Conservation (phyloP, 2,329 filamentous ascomycete genomes). For the Rutstroemia sp. region DNA sequence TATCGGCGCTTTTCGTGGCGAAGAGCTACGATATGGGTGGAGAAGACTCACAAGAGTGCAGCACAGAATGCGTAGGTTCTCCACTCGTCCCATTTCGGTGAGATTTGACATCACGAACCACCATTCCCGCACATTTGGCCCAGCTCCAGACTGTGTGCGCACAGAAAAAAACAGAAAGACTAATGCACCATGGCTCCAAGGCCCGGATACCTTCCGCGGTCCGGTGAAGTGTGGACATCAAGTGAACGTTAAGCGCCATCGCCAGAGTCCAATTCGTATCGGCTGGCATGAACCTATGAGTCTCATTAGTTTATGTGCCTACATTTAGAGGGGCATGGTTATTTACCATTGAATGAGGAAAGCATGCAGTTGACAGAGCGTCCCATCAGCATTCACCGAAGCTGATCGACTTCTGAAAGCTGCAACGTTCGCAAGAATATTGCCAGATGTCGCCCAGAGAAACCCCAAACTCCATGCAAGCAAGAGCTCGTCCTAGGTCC, state of each 20-base stretch:
- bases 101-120: too few species aligned
- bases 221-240: slow-evolving; percentile 73
- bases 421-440: slow-evolving; percentile 69
- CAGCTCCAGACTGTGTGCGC: too few species aligned
- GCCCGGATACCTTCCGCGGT: slow-evolving; percentile 54
- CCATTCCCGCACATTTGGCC: too few species aligned
- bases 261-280: slow-evolving; percentile 71
- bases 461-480: slow-evolving; percentile 27
- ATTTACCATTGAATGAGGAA: slow-evolving; percentile 76
- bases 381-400: slow-evolving; percentile 14
- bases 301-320: not conserved
- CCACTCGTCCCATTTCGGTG: too few species aligned
- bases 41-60: too few species aligned
- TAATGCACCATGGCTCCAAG: slow-evolving; percentile 64
- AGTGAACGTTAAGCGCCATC: slow-evolving; percentile 78
- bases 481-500: slow-evolving; percentile 24
- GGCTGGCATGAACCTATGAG: slow-evolving; percentile 65
- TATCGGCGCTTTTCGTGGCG: too few species aligned
- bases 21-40: too few species aligned
- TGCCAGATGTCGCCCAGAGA: slow-evolving; percentile 61
- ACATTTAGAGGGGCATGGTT: not conserved
- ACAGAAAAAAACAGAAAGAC: too few species aligned
- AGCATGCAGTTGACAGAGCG: slow-evolving; percentile 60
- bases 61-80: too few species aligned
- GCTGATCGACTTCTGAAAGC: slow-evolving; percentile 11